Base-by-base conservation (phyloP, 345 rosid genomes). In the Dipteronia sinensis region DNA sequence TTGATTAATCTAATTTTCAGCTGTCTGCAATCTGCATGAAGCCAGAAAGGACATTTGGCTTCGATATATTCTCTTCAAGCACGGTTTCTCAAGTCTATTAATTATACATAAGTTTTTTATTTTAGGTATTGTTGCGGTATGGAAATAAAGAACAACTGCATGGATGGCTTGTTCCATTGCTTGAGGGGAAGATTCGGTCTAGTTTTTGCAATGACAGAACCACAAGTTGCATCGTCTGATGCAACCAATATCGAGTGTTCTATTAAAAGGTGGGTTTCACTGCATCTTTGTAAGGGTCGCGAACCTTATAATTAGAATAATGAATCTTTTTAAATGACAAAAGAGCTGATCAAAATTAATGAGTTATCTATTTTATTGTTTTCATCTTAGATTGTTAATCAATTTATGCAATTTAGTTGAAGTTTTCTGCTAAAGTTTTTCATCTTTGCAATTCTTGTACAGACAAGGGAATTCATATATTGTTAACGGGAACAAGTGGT, bases 151-250 rank as follows among this genome's bases (percentile, higher is more conserved):
- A 94, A 78, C 99, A 96, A 80, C 86, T 80, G 20, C 85, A 84
- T 34, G 84, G 94, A 80, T 94, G 98, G 98, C 99, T 94, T 73
- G 78, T 94, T 78, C 99, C 99, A 20, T 79, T 96, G 86, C 98
- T 96, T 64, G 89, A 92, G 75, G 99, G 99, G 71, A 89, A 87
- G 83, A 90, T 94, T 73, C 95, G 99, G 65, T 96, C 99, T 74
- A 98, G 94, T n/a, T 82, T 96, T 96, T 80, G 99, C 99, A 67
- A 96, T 96, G 98, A 96, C 99, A 64, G 99, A 96, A 81, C 99
- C 99, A 22, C 92, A 88, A 82, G 99, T 96, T 84, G 99, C 99
- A 49, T 96, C 99, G 29, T 96, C 99, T 75, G 99, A 96, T 86
- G 99, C 98, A 75, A 96, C 99, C 73, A 96, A 96, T 80, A 92